A percentile compares a stretch with the other conserved stretches of the same genome.
Conservation (phyloP, 108 stramenopile species). For the Nitzschia sp. region DNA sequence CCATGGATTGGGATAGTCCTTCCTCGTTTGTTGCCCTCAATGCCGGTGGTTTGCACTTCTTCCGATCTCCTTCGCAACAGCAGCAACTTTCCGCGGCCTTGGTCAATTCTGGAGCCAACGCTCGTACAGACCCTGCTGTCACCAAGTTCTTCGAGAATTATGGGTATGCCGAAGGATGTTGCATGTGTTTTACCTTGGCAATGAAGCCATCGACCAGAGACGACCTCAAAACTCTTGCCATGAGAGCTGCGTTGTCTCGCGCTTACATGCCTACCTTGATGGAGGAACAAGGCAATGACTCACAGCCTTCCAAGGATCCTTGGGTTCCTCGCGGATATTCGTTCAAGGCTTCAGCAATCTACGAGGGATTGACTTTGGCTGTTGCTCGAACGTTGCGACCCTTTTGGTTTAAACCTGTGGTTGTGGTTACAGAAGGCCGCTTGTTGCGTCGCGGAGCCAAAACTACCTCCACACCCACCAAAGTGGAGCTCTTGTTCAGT, state of each 20-base stretch:
- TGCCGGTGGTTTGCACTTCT: slow-evolving; percentile 76
- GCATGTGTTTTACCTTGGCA: slow-evolving; percentile 74
- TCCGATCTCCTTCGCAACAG: slow-evolving; percentile 52
- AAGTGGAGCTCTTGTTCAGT: slow-evolving; percentile 80
- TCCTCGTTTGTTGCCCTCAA: slow-evolving; percentile 58
- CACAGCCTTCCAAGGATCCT: slow-evolving; percentile 19
- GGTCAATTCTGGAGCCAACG: slow-evolving; percentile 52
- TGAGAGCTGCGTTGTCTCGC: slow-evolving; percentile 42
- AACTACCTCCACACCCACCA: slow-evolving; percentile 52
- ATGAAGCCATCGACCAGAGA: slow-evolving; percentile 46
- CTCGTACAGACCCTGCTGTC: slow-evolving; percentile 54
- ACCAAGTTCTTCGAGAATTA: slow-evolving; percentile 69
- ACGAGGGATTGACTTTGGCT: slow-evolving; percentile 61
- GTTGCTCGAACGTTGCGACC: slow-evolving; percentile 79
- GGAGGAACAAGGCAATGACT: slow-evolving; percentile 9
- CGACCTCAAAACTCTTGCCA: slow-evolving; percentile 43
- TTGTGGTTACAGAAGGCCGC: slow-evolving; percentile 80
- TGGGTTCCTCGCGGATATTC: slow-evolving; percentile 58
- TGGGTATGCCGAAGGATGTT: slow-evolving; percentile 79
- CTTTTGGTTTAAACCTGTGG: slow-evolving; percentile 83
- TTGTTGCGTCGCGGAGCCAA: slow-evolving; percentile 37
- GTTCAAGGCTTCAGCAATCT: slow-evolving; percentile 70
- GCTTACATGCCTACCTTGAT: slow-evolving; percentile 17
- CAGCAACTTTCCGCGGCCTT: slow-evolving; percentile 53
- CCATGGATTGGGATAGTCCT: slow-evolving; percentile 33